A percentile compares a stretch with the other conserved stretches of the same genome.
Evolutionary conservation across 192 early-diverging fungal species (phyloP).

Genomic region (Glomus cerebriforme): DNA sequence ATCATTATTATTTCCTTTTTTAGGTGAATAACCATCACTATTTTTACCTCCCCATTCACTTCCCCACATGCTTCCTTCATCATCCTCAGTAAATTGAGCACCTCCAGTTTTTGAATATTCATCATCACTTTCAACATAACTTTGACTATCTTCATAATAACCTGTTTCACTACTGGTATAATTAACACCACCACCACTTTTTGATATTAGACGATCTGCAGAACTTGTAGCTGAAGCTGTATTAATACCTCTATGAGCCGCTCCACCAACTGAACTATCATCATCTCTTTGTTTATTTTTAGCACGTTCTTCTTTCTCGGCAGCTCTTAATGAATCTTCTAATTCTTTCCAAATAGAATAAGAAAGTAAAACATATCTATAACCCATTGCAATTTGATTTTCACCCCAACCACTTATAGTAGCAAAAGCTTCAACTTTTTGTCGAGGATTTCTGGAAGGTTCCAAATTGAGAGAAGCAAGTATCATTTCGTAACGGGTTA

Average conservation of each 20-base stretch:
- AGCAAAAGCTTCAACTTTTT: conserved; percentile 44
- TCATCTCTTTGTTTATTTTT: conserved; percentile 46
- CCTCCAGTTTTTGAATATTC: conserved; percentile 26
- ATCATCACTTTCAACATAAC: conserved; percentile 43
- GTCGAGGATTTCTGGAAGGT: conserved; percentile 27
- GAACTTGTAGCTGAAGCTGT: conserved; percentile 37
- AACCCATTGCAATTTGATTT: conserved; percentile 53
- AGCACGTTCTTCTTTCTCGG: conserved; percentile 61
- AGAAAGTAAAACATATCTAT: conserved; percentile 60
- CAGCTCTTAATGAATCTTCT: conserved; percentile 58
- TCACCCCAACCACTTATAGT: conserved; percentile 50
- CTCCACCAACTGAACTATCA: conserved; percentile 40
- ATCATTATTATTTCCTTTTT: conserved; percentile 2
- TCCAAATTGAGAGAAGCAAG: conserved; percentile 41
- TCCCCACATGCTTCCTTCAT: conserved; percentile 45
- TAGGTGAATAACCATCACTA: conserved; percentile 1
- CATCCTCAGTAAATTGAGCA: conserved; percentile 19
- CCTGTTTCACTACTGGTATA: background rate
- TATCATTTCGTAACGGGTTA: conserved; percentile 67
- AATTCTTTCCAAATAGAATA: conserved; percentile 67
- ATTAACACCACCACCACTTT: background rate
- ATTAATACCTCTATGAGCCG: conserved; percentile 39
- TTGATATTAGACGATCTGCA: conserved; percentile 22
- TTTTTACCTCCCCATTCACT: conserved; percentile 48
- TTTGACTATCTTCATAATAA: conserved; percentile 38